phyloP scores from a whole-genome alignment of 2,329 filamentous ascomycete species.

The Aspergillus ochraceoroseus region DNA sequence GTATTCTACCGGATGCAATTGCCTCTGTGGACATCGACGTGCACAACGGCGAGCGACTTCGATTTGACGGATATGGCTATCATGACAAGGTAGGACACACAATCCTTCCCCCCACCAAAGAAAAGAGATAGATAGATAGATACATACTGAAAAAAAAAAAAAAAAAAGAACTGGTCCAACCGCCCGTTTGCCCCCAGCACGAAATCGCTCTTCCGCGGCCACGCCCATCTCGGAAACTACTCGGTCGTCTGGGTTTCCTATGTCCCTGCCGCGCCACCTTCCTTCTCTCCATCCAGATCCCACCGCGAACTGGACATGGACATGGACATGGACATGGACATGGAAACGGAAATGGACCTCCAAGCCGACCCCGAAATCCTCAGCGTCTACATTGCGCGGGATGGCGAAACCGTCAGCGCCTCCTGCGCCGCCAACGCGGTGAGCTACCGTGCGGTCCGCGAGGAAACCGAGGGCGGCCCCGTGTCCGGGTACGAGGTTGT shows the following conservation, averaged over 20 bases:
- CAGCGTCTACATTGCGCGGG: constrained; percentile 31
- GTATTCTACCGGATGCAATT: constrained; percentile 35
- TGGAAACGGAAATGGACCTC: no score
- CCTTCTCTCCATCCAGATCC: neutral
- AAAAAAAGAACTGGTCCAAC: constrained; percentile 48
- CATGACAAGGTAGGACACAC: constrained; percentile 43
- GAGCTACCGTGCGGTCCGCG: constrained; percentile 10
- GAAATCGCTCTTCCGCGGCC: constrained; percentile 43
- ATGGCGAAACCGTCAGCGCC: constrained; percentile 27
- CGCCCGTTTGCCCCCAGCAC: constrained; percentile 27
- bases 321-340: no score
- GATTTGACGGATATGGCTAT: constrained; percentile 41
- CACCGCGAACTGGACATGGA: neutral
- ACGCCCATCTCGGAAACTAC: constrained; percentile 41
- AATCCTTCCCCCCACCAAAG: neutral
- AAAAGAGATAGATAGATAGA: no score
- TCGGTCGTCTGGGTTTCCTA: constrained; percentile 46
- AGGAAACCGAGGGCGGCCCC: constrained; percentile 1
- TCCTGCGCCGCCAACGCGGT: constrained; percentile 23
- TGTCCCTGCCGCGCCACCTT: constrained; percentile 19
- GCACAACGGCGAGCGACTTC: constrained; percentile 28
- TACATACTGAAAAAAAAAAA: no score
- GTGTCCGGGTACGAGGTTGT: constrained; percentile 17
- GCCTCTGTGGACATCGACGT: constrained; percentile 31
- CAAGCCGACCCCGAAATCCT: constrained; percentile 6